A percentile compares a stretch with the other conserved stretches of the same genome.
These are phyloP conservation scores for Ascomycota sp. DNA, from an alignment of 2,329 filamentous ascomycete genomes.

Conservation along the genomic window DNA sequence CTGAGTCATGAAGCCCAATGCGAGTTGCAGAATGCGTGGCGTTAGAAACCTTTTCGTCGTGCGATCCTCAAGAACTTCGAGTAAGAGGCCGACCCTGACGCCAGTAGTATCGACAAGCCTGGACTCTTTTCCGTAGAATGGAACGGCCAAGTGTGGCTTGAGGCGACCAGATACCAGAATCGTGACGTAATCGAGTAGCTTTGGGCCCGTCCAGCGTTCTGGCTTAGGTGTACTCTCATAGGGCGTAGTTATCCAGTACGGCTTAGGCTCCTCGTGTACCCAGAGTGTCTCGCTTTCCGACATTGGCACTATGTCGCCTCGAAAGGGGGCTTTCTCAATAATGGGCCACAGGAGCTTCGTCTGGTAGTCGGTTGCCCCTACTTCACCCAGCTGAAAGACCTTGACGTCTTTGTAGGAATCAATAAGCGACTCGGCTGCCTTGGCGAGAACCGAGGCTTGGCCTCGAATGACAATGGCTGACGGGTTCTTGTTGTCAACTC, in stretches of 20 bases:
- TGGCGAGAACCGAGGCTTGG: conserved; percentile 10
- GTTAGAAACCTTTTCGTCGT: conserved; percentile 15
- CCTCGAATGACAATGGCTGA: conserved; percentile 14
- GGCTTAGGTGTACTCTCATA: conserved; percentile 21
- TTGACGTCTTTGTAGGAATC: conserved; percentile 10
- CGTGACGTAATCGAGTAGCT: conserved; percentile 21
- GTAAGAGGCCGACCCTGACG: conserved; percentile 17
- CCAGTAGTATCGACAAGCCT: conserved; percentile 15
- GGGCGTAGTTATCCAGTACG: conserved; percentile 10
- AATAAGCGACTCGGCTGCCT: conserved; percentile 15
- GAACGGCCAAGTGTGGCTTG: conserved; percentile 10
- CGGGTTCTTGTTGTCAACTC: conserved; percentile 11
- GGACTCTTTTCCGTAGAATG: conserved; percentile 14
- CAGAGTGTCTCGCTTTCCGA: conserved; percentile 10
- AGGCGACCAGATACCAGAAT: conserved; percentile 18
- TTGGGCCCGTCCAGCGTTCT: conserved; percentile 17
- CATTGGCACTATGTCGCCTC: conserved; percentile 6
- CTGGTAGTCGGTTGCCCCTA: conserved; percentile 14
- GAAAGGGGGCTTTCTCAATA: conserved; percentile 10
- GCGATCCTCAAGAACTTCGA: conserved; percentile 17
- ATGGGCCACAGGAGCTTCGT: conserved; percentile 16
- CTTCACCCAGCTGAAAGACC: conserved; percentile 17
- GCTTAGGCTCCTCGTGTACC: conserved; percentile 13
- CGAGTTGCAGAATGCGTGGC: conserved; percentile 19
- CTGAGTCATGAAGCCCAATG: conserved; percentile 19